phyloP scores from a whole-genome alignment of 805 yeast genomes.

The Ogataea saltuana region DNA sequence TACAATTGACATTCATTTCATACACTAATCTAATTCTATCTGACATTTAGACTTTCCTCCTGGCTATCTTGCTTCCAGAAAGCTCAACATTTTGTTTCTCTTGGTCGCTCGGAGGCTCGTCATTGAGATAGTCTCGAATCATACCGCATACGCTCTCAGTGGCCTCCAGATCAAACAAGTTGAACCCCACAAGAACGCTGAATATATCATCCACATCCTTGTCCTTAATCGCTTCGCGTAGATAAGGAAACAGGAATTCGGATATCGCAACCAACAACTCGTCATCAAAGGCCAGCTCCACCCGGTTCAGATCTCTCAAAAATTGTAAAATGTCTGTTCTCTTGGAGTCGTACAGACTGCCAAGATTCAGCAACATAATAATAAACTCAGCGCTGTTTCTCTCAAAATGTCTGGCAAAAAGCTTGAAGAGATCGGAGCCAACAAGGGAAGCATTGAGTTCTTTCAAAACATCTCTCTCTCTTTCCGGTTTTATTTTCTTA shows the following conservation, averaged over 20 bases:
- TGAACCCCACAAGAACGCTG: conserved; percentile 9
- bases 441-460: conserved; percentile 1
- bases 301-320: conserved; percentile 25
- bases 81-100: background rate
- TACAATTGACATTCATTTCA: conserved; percentile 2
- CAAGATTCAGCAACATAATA: conserved; percentile 23
- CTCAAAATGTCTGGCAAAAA: conserved; percentile 18
- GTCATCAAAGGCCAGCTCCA: conserved; percentile 18
- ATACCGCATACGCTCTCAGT: conserved; percentile 3
- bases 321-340: conserved; percentile 24
- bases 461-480: background rate
- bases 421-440: conserved; percentile 13
- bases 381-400: conserved; percentile 16
- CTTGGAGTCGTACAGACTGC: conserved; percentile 19
- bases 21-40: conserved; percentile 2
- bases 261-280: conserved; percentile 15
- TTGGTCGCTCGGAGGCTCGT: background rate
- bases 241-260: conserved; percentile 24
- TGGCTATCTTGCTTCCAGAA: background rate
- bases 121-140: background rate
- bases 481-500: background rate
- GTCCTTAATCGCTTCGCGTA: conserved; percentile 15
- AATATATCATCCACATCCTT: conserved; percentile 11
- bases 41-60: background rate
- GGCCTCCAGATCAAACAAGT: conserved; percentile 5